Evolutionary conservation across 78 protist species (phyloP).

Genomic region (Thecamonas trahens): DNA sequence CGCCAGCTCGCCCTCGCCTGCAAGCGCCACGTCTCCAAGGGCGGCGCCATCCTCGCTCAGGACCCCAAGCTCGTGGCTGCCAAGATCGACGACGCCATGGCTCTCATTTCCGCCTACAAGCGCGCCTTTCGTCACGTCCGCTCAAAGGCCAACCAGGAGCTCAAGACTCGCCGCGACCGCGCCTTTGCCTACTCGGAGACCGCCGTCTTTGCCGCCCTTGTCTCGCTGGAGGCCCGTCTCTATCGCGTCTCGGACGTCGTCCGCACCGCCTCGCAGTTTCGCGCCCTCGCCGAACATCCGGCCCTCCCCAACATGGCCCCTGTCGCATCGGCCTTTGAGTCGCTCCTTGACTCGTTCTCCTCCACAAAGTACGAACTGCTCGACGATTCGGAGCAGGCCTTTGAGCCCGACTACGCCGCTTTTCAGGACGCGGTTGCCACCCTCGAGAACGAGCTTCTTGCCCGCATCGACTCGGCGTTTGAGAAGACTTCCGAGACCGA

Average conservation of each 20-base stretch:
- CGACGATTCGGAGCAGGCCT: slow-evolving; percentile 32
- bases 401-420: too few relatives aligned
- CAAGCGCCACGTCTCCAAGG: slow-evolving; percentile 13
- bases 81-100: slow-evolving; percentile 21
- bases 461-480: too few relatives aligned
- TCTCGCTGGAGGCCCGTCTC: too few relatives aligned
- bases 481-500: slow-evolving; percentile 31
- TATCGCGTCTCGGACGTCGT: too few relatives aligned
- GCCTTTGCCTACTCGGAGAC: slow-evolving; percentile 58
- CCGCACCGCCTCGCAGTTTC: too few relatives aligned
- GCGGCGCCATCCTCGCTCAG: slow-evolving; percentile 34
- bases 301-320: too few relatives aligned
- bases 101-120: slow-evolving; percentile 31
- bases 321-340: too few relatives aligned
- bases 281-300: too few relatives aligned
- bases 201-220: slow-evolving; percentile 61
- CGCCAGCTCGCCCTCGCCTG: slow-evolving; percentile 73
- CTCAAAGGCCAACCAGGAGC: too few relatives aligned
- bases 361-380: slow-evolving; percentile 63
- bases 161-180: slow-evolving; percentile 33
- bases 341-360: too few relatives aligned
- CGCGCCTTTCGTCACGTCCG: background rate
- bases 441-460: slow-evolving; percentile 11
- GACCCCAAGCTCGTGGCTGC: background rate
- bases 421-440: too few relatives aligned